phyloP scores from a whole-genome alignment of 2,329 filamentous ascomycete genomes.

The Neurospora crassa region DNA sequence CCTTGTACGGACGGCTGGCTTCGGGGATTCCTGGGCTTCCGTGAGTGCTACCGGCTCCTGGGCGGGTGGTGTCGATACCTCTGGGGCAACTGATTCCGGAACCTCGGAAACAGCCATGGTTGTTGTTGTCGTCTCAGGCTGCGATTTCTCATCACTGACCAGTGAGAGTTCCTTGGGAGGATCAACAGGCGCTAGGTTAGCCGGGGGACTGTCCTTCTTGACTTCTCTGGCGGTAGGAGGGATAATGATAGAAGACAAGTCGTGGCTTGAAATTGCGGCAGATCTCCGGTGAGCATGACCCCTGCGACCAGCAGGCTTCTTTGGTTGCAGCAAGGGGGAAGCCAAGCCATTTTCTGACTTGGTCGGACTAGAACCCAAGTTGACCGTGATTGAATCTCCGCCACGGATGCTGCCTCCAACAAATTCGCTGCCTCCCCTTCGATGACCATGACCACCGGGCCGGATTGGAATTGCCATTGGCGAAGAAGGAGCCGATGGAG shows the following conservation, averaged over 20 bases:
- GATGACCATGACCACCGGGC: conserved; percentile 60
- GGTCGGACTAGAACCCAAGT: conserved; percentile 59
- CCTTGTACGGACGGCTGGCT: conserved; percentile 40
- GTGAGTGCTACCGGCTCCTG: conserved; percentile 4
- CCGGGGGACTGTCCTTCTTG: conserved; percentile 53
- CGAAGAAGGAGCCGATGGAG: conserved; percentile 45
- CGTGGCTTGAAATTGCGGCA: conserved; percentile 72
- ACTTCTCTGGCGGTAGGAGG: conserved; percentile 43
- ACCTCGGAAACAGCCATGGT: conserved; percentile 3
- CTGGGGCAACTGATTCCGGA: neutral
- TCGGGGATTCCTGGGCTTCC: conserved; percentile 7
- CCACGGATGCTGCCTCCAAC: conserved; percentile 62
- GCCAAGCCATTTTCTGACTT: conserved; percentile 50
- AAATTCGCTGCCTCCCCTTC: conserved; percentile 77
- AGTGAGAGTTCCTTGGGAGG: conserved; percentile 13
- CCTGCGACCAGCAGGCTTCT: conserved; percentile 43
- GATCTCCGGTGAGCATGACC: conserved; percentile 77
- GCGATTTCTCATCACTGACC: conserved; percentile 5
- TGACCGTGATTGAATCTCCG: conserved; percentile 47
- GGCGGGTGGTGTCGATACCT: conserved; percentile 6
- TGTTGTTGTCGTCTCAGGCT: neutral
- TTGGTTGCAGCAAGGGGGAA: conserved; percentile 44
- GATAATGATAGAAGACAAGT: conserved; percentile 58
- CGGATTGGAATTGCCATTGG: conserved; percentile 40
- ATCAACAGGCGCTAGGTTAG: conserved; percentile 45